Base-by-base conservation (phyloP, 176 grass and related monocot species). In the Oryza brachyantha region DNA sequence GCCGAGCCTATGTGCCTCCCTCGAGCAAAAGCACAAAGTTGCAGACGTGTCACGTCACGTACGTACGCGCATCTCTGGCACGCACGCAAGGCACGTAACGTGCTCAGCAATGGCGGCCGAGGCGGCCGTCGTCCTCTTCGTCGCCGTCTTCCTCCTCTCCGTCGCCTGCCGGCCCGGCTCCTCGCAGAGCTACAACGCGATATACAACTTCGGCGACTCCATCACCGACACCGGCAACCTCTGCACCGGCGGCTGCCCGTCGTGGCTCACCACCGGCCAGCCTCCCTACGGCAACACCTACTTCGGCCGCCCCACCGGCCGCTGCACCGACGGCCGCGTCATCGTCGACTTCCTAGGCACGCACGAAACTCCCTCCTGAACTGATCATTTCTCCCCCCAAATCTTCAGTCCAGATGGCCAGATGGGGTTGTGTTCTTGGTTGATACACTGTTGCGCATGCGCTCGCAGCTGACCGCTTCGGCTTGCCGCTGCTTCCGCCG, bases 141-240 rank as follows among this genome's bases (percentile, higher is more conserved):
- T 70, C 52, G 32, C 28, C 68, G 8, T 41, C 22, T 70, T 74
- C 80, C 66, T 61, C 65, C 60, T 63, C 61, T 45, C 36, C 75
- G 52, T 31, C 42, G 31, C 68, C 76, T n/a, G n/a, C n/a, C 19
- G 37, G 48, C 26, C 39, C 19, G 83, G 17, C 9, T 10, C 45
- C 1, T 81, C 87, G 45, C 90, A 82, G 65, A 61, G 62, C 73
- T 97, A 90, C 73, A 86, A 88, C 27, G 82, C 90, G n/a, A 86
- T 90, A 31, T 97, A 75, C 78, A 97, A 86, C 88, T 90, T 97
- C 55, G 93, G 93, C 2, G 90, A 97, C 76, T 93, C 90, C 42
- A 88, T 92, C 66, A 83, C 93, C 57, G 87, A 97, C 82, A 90
- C 93, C 68, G 93, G 87, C 46, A 96, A 96, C 79, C 69, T 93